Evolutionary conservation across 306 rosid genomes (phyloP).

Genomic region (Mimosa pudica): DNA sequence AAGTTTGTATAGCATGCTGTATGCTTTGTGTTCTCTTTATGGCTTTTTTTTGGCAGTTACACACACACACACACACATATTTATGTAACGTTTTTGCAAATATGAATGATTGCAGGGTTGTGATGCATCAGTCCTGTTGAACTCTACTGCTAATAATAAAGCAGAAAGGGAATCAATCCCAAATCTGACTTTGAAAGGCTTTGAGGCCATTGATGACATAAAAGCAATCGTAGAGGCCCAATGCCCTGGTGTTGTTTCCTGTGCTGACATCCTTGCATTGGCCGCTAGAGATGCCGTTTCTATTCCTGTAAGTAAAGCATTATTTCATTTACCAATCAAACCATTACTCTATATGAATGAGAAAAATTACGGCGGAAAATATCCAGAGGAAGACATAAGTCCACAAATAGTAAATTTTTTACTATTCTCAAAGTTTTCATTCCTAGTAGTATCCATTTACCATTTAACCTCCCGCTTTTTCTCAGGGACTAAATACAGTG

Average conservation of each 20-base stretch:
- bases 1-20: no score
- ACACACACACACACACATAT: no score
- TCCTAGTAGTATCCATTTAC: no score
- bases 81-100: not conserved
- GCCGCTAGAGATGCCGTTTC: constrained; percentile 61
- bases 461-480: no score
- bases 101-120: constrained; percentile 49
- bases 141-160: constrained; percentile 44
- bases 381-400: no score
- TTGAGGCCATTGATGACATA: constrained; percentile 55
- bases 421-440: no score
- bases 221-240: constrained; percentile 46
- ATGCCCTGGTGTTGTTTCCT: constrained; percentile 57
- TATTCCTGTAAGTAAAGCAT: constrained; percentile 35
- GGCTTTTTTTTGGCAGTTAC: not conserved
- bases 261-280: constrained; percentile 64
- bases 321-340: not conserved
- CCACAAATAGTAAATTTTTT: no score
- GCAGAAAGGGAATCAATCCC: constrained; percentile 58
- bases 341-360: not conserved
- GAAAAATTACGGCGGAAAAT: not conserved
- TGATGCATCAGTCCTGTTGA: constrained; percentile 58
- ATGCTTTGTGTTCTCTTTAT: not conserved
- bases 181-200: constrained; percentile 46
- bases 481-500: no score